Base-by-base conservation (phyloP, 192 early-diverging fungal species). In the Umbelopsis ramanniana region DNA sequence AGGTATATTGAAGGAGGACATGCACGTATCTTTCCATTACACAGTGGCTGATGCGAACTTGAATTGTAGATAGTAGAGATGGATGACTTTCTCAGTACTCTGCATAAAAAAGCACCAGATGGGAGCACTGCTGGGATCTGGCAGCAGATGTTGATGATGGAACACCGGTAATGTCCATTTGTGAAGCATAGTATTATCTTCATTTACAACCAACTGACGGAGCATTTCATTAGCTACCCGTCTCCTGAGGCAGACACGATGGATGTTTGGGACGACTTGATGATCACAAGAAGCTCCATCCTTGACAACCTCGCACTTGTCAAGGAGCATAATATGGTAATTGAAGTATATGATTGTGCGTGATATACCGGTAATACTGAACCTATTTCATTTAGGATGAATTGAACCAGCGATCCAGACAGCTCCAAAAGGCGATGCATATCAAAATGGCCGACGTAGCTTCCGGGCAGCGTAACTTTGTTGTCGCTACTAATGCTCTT, bases 181-280 rank as follows among this genome's bases (percentile, higher is more conserved):
- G 23, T 63, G 2, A 10, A 14, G 9, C 6, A 21, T 17, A 63
- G 48, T 0, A 50, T 84, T 47, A 52, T 66, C 19, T 48, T 43
- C 40, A 43, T 12, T 43, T 4, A 11, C 40, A 12, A 70, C 6
- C 43, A 75, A 35, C 70, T 86, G n/a, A 48, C 71, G 0, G 74
- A 74, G 21, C 80, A 68, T 55, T 77, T 46, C 17, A 52, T 45
- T 47, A 80, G 85, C 46, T 88, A 78, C 52, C 89, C 88, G 3
- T 82, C 78, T 33, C 52, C 52, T 6, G 72, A 75, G 12, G 67
- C 76, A 10, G 89, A 89, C 72, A 67, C 80, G 0, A 88, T 91
- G 68, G 74, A 82, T 19, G 77, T 81, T 11, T 93, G 91, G 91
- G 80, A 88, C 63, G 89, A 91, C 69, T 55, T 91, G 22, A 73